Percentiles rank a stretch among this genome's conserved stretches.
phyloP scores from a whole-genome alignment of 805 yeast species.

The Kluyveromyces siamensis region DNA sequence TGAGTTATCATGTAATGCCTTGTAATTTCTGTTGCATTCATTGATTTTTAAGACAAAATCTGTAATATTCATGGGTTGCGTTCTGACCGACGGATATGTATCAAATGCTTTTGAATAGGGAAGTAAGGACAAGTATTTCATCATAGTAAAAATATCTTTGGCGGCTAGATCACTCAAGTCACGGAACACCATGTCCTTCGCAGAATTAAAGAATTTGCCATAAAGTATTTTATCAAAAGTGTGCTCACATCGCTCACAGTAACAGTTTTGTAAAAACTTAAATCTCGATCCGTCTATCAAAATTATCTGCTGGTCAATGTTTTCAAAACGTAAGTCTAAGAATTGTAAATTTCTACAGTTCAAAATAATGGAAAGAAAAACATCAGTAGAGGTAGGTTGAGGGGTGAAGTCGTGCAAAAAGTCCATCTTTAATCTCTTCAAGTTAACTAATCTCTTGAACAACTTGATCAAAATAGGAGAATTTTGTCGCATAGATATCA shows the following conservation, averaged over 20 bases:
- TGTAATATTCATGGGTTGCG: slow-evolving; percentile 32
- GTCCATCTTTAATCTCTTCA: slow-evolving; percentile 34
- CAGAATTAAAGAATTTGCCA: slow-evolving; percentile 27
- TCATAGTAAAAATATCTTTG: slow-evolving; percentile 31
- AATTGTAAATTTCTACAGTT: slow-evolving; percentile 30
- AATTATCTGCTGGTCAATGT: slow-evolving; percentile 26
- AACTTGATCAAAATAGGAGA: slow-evolving; percentile 27
- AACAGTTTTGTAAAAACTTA: slow-evolving; percentile 24
- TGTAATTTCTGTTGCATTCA: slow-evolving; percentile 2
- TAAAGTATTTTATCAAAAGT: slow-evolving; percentile 26
- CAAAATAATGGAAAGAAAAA: slow-evolving; percentile 27
- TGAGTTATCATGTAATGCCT: slow-evolving; percentile 5
- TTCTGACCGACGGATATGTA: slow-evolving; percentile 34
- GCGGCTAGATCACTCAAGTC: slow-evolving; percentile 24
- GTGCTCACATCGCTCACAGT: slow-evolving; percentile 21
- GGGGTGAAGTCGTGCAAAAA: slow-evolving; percentile 29
- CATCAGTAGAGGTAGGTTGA: slow-evolving; percentile 26
- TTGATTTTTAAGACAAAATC: slow-evolving; percentile 23
- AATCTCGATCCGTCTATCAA: slow-evolving; percentile 19
- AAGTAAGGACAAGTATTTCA: slow-evolving; percentile 27
- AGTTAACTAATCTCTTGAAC: slow-evolving; percentile 20
- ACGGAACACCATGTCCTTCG: slow-evolving; percentile 20
- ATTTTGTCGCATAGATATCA: slow-evolving; percentile 32
- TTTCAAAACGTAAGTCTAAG: slow-evolving; percentile 31
- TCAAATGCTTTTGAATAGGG: slow-evolving; percentile 39